Evolutionary conservation across 2,329 filamentous ascomycete species (phyloP).

Genomic region (Pyrenochaeta sp.): DNA sequence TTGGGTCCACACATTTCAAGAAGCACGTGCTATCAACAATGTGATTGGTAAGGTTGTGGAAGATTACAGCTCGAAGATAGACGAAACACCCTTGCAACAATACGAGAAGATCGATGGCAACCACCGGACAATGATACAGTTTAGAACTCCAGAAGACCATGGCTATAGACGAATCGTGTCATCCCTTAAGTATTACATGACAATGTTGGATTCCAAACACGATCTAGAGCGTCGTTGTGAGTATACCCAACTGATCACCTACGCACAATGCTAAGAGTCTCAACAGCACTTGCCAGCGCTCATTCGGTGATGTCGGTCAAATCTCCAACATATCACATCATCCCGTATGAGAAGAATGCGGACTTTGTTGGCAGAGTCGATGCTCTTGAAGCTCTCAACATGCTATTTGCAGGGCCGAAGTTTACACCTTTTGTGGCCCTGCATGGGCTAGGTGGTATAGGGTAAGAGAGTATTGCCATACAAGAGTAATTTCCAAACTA

Average conservation of each 20-base stretch:
- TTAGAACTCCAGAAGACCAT: conserved; percentile 6
- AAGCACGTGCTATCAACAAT: conserved; percentile 5
- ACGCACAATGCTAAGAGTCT: not conserved
- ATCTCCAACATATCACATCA: conserved; percentile 5
- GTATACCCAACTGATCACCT: not conserved
- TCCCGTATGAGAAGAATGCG: conserved; percentile 12
- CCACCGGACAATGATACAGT: conserved; percentile 16
- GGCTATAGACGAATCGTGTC: conserved; percentile 10
- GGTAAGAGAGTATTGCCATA: not conserved
- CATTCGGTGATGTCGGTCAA: conserved; percentile 8
- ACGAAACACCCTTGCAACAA: conserved; percentile 7
- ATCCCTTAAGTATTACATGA: conserved; percentile 12
- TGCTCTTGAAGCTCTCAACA: conserved; percentile 6
- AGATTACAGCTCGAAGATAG: conserved; percentile 13
- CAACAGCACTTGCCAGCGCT: conserved; percentile 13
- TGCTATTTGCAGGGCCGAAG: conserved; percentile 11
- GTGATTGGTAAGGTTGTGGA: conserved; percentile 14
- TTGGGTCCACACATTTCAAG: conserved; percentile 11
- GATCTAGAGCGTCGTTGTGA: conserved; percentile 11
- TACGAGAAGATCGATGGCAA: conserved; percentile 14
- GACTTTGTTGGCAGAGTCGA: conserved; percentile 11
- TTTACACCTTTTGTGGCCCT: conserved; percentile 9
- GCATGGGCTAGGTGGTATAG: conserved; percentile 17
- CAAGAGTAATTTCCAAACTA: not conserved
- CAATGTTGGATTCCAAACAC: conserved; percentile 8